Evolutionary conservation across 169 alveolate species (phyloP).

Genomic region (Cryptosporidium parvum): DNA sequence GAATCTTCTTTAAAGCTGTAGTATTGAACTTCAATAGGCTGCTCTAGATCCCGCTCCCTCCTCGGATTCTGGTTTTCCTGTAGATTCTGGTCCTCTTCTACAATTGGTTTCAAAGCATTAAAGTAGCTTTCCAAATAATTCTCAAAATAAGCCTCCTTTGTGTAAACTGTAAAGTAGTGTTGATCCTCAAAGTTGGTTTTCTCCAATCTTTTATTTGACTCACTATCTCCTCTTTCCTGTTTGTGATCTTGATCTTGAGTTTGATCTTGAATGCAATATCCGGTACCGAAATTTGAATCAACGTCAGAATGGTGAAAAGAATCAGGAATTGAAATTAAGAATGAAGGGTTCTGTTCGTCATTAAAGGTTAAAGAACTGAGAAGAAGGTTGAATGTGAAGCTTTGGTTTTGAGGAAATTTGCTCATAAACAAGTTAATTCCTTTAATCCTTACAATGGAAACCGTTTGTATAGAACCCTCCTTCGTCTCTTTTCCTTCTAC

Average conservation of each 20-base stretch:
- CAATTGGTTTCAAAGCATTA: neutral
- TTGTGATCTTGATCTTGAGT: neutral
- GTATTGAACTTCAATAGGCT: neutral
- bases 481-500: neutral
- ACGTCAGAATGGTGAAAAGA: neutral
- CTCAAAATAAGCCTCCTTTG: constrained; percentile 26
- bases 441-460: constrained; percentile 1
- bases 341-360: neutral
- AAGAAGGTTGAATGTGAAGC: constrained; percentile 3
- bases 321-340: neutral
- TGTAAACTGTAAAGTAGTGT: constrained; percentile 34
- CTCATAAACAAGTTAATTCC: constrained; percentile 18
- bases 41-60: neutral
- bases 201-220: neutral
- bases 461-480: neutral
- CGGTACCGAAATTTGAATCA: neutral
- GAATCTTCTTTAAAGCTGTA: neutral
- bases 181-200: neutral
- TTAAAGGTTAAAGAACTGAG: neutral
- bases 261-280: neutral
- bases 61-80: neutral
- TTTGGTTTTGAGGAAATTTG: constrained; percentile 32
- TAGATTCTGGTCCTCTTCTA: neutral
- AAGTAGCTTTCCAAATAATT: constrained; percentile 1
- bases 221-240: neutral